Evolutionary conservation across 768 basidiomycete genomes (phyloP).

Genomic region (Fistulinella prunicolor): DNA sequence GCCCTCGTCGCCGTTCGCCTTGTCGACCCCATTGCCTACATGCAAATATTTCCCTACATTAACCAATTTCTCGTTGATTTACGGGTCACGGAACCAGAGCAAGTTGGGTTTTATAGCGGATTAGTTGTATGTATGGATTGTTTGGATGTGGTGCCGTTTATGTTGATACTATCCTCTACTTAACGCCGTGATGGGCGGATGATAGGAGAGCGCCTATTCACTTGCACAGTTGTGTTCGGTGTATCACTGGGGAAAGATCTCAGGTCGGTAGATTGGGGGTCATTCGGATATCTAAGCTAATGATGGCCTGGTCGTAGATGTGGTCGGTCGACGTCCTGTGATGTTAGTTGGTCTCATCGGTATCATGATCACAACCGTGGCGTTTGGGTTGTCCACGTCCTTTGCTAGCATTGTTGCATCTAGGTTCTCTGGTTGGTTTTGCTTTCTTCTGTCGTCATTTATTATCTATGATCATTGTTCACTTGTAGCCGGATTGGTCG

Average conservation of each 20-base stretch:
- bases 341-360: slow-evolving; percentile 52
- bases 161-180: background rate
- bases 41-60: slow-evolving; percentile 63
- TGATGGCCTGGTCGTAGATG: slow-evolving; percentile 34
- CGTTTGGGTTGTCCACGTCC: slow-evolving; percentile 55
- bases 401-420: slow-evolving; percentile 47
- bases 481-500: slow-evolving; percentile 61
- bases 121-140: slow-evolving; percentile 43
- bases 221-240: slow-evolving; percentile 57
- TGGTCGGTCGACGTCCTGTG: slow-evolving; percentile 59
- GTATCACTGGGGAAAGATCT: slow-evolving; percentile 59
- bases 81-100: slow-evolving; percentile 50
- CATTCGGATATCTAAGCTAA: background rate
- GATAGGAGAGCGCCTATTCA: slow-evolving; percentile 61
- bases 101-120: slow-evolving; percentile 66
- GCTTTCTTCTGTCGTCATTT: background rate
- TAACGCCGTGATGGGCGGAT: background rate
- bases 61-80: slow-evolving; percentile 60
- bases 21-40: slow-evolving; percentile 58
- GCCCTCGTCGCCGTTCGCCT: slow-evolving; percentile 43
- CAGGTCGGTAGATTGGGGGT: slow-evolving; percentile 40
- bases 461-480: background rate
- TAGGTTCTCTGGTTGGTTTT: slow-evolving; percentile 46
- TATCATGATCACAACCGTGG: slow-evolving; percentile 46
- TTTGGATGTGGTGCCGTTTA: background rate